Conservation (phyloP, 164 flowering plant genomes). For the Pachysandra terminalis region DNA sequence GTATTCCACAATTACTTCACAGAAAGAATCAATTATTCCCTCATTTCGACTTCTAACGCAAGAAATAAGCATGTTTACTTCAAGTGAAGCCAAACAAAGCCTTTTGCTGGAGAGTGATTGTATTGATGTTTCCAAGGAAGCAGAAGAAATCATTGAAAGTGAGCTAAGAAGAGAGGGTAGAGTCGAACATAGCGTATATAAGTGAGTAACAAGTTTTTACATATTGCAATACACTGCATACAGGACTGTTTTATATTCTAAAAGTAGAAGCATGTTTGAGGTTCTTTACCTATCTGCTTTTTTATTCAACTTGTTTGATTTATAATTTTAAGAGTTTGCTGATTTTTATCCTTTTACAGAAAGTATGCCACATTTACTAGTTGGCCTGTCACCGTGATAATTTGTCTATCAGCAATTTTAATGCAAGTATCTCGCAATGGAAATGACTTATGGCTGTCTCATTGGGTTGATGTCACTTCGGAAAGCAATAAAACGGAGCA, state of each 20-base stretch:
- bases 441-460: slow-evolving; percentile 94
- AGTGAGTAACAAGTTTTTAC: slow-evolving; percentile 40
- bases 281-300: neutral
- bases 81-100: slow-evolving; percentile 16
- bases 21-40: slow-evolving; percentile 27
- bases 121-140: slow-evolving; percentile 27
- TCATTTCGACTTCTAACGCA: slow-evolving; percentile 22
- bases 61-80: slow-evolving; percentile 16
- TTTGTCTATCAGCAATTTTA: slow-evolving; percentile 72
- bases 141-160: slow-evolving; percentile 39
- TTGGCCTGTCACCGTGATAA: slow-evolving; percentile 49
- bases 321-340: slow-evolving; percentile 1
- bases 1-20: slow-evolving; percentile 34
- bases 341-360: slow-evolving; percentile 38
- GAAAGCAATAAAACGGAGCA: slow-evolving; percentile 28
- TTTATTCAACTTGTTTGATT: neutral
- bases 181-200: slow-evolving; percentile 68
- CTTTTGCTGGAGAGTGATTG: slow-evolving; percentile 20
- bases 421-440: slow-evolving; percentile 99
- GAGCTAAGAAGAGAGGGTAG: slow-evolving; percentile 79
- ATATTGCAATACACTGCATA: neutral
- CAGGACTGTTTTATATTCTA: neutral
- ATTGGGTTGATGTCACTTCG: slow-evolving; percentile 79
- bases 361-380: slow-evolving; percentile 79
- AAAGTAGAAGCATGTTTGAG: neutral